A percentile compares a stretch with the other conserved stretches of the same genome.
Evolutionary conservation across 306 rosid species (phyloP).

Genomic region (Lithocarpus polystachyus): DNA sequence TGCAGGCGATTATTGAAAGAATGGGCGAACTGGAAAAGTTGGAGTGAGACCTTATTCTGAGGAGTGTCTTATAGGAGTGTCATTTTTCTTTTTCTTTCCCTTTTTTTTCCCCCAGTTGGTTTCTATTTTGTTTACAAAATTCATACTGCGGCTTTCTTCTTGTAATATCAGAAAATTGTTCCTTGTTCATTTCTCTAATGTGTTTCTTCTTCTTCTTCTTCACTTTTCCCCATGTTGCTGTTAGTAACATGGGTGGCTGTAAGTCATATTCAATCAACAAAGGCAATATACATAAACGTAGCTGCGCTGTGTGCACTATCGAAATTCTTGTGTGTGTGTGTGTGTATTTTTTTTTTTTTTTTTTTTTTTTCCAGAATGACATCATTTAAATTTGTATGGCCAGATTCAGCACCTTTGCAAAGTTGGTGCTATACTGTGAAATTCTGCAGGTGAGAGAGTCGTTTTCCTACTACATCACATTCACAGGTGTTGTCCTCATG

Average conservation of each 20-base stretch:
- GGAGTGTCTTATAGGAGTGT: conserved; percentile 1
- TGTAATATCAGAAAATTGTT: conserved; percentile 16
- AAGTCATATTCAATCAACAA: conserved; percentile 8
- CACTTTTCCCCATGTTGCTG: background rate
- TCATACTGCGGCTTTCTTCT: background rate
- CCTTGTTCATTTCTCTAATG: background rate
- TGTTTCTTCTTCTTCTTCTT: background rate
- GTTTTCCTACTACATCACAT: too few relatives aligned
- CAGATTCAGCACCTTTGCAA: background rate
- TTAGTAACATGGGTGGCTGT: background rate
- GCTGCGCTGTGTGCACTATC: background rate
- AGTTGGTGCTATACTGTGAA: background rate
- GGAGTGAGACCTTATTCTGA: conserved; percentile 30
- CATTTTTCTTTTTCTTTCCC: background rate
- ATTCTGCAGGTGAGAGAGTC: too few relatives aligned
- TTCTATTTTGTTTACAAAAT: background rate
- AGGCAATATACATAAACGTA: background rate
- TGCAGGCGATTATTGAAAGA: conserved; percentile 61
- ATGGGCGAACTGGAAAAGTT: conserved; percentile 68
- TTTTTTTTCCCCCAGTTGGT: background rate
- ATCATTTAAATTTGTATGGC: too few relatives aligned
- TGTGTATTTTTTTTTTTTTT: accelerated
- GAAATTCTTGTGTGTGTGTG: background rate
- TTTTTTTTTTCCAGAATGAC: background rate
- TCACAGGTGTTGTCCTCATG: too few relatives aligned